Evolutionary conservation across 768 basidiomycete genomes (phyloP), one percentile per base, ranked within the genome.

Genomic region (Punctularia strigosozonata): DNA sequence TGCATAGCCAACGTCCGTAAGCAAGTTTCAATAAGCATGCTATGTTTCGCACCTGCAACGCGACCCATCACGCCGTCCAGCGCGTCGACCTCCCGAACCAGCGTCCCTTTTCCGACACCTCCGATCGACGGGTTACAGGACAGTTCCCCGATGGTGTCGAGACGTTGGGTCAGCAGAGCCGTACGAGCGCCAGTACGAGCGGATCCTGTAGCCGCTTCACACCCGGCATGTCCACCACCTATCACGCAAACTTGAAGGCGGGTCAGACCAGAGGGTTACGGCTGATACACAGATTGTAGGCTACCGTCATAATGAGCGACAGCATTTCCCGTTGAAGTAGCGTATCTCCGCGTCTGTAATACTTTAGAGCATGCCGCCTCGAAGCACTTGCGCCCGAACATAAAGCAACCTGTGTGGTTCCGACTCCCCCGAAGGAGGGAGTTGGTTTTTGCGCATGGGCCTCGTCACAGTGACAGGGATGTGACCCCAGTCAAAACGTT

Each of bases 121-220:
- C 90, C 90, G 43, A 92, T 82, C 1, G 85, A 88, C 2, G 90
- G 90, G 55, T 94, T 94, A 50, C 90, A 94, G 17, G 87, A 90
- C 50, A 94, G 62, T 44, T 75, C 77, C 24, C 90, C 90, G 33
- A 94, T 74, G 0, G 78, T 88, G 36, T 83, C 78, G 13, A 86
- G 51, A 38, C 72, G 79, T 55, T 90, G 89, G 1, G 90, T 94
- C 41, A 94, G 57, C 6, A 94, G 65, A 6, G 89, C 48, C 0
- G 88, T 91, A 44, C 71, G 68, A 2, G 89, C 88, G 1, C 90
- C 88, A 0, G 80, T 73, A 32, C 90, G 68, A 1, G 90, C 88
- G 13, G 89, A 71, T 2, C 81, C 90, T 4, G 88, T 75, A 0
- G 90, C 89, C 1, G 90, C 90, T 54, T 94, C 90, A 49, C 86